Evolutionary conservation across 768 basidiomycete species (phyloP), one percentile per base, ranked within the genome.

Genomic region (Hortiboletus flavorubellus): DNA sequence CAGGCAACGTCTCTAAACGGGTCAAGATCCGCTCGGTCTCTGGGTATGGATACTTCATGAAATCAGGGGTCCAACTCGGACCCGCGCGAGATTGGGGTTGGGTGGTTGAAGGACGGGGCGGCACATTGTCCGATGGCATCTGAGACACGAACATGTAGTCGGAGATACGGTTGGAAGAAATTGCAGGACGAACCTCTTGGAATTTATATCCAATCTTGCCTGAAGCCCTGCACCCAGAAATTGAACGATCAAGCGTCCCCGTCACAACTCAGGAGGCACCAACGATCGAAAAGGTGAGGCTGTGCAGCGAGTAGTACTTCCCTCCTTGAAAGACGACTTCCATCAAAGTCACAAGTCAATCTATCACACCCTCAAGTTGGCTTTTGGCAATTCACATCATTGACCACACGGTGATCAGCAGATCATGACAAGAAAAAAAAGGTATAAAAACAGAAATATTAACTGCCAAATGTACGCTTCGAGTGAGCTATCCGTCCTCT

Each of bases 11-110:
- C 16, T 64, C 59, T 8, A 70, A 44, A 23, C 53, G 45, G 2
- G 44, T 46, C 14, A 60, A 18, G 1, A 59, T 46, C 4, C 34
- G 54, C 29, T 51, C 55, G 0, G 21, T 18, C 18, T 59, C 58
- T 16, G 63, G 61, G 44, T 49, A 50, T 15, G 65, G 61, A 42
- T 65, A 68, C 15, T 42, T 56, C 47, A 65, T 55, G 41, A 67
- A 63, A 38, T 63, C 21, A 2, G 58, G 34, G 15, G 42, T 21
- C 4, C 15, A 41, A 55, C 33, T 9, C 10, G 12, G 53, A 55
- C 33, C 12, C 10, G 12, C 11, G 26, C 30, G 31, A n/a, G 34
- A 14, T n/a, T 34, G 15, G 34, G 23, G 34, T 21, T 12, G 30
- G 29, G 4, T 5, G 35, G 30, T 21, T 21, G 21, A 15, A 31